These are phyloP conservation scores for Pueraria montana DNA, from an alignment of 306 rosid species.

Conservation along the genomic window DNA sequence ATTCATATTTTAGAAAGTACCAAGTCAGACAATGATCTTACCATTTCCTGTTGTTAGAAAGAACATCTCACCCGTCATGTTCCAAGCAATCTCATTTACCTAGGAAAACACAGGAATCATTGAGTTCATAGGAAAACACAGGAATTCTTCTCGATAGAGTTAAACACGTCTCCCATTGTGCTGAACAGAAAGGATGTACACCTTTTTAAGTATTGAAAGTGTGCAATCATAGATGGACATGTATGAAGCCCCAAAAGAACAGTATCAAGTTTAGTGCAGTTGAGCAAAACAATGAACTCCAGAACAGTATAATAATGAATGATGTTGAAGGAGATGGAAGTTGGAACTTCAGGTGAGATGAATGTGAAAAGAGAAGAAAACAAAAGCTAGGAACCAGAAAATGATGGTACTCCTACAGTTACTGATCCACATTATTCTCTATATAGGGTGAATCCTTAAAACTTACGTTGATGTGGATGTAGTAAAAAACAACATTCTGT, in stretches of 20 bases:
- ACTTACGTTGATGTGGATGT: slow-evolving; percentile 8
- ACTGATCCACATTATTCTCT: slow-evolving; percentile 1
- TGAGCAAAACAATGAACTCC: slow-evolving; percentile 37
- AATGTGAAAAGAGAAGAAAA: background rate
- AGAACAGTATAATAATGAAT: slow-evolving; percentile 27
- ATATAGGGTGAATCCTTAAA: background rate
- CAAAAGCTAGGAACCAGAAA: slow-evolving; percentile 19
- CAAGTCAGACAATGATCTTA: slow-evolving; percentile 49
- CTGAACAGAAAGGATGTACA: slow-evolving; percentile 9
- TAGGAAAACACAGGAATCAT: slow-evolving; percentile 43
- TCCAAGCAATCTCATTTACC: slow-evolving; percentile 99
- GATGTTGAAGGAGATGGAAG: slow-evolving; percentile 26
- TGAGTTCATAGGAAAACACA: background rate
- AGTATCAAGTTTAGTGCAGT: background rate
- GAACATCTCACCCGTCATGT: slow-evolving; percentile 93
- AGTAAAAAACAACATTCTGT: slow-evolving; percentile 25
- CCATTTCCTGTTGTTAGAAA: slow-evolving; percentile 96
- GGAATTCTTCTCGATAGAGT: slow-evolving; percentile 14
- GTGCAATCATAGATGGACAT: slow-evolving; percentile 22
- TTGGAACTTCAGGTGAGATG: background rate
- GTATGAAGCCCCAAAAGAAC: slow-evolving; percentile 17
- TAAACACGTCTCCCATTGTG: slow-evolving; percentile 15
- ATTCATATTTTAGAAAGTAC: slow-evolving; percentile 1
- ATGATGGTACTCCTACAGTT: background rate
- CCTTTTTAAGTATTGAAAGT: background rate